A percentile compares a stretch with the other conserved stretches of the same genome.
Conservation (phyloP, 1,284 basidiomycete genomes). For the Malassezia psittaci region DNA sequence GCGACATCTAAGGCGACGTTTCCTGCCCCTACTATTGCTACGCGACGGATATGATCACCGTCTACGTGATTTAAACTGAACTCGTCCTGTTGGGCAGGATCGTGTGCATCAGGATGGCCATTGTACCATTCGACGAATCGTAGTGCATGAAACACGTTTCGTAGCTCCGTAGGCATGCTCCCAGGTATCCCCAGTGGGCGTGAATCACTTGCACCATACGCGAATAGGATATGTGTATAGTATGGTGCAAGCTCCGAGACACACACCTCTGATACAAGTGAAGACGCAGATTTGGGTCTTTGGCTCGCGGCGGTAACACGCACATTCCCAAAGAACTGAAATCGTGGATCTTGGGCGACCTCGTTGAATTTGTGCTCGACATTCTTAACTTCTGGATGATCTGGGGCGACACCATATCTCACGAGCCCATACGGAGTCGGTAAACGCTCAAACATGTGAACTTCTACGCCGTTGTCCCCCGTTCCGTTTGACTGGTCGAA, state of each 20-base stretch:
- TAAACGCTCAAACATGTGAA: constrained; percentile 84
- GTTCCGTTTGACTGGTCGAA: constrained; percentile 18
- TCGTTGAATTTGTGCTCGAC: constrained; percentile 86
- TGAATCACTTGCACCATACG: constrained; percentile 65
- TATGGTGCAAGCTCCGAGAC: constrained; percentile 56
- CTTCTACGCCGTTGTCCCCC: constrained; percentile 26
- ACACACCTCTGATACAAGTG: constrained; percentile 39
- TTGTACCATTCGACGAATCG: constrained; percentile 97
- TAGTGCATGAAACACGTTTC: constrained; percentile 64
- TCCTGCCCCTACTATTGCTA: constrained; percentile 83
- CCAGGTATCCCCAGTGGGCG: constrained; percentile 46
- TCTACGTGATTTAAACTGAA: background rate
- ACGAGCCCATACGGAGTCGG: constrained; percentile 92
- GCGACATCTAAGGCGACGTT: constrained; percentile 93
- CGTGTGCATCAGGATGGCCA: constrained; percentile 60
- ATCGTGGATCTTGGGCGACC: constrained; percentile 46
- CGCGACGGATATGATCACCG: constrained; percentile 51
- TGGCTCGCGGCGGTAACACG: constrained; percentile 54
- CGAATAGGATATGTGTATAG: constrained; percentile 72
- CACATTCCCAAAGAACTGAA: constrained; percentile 74
- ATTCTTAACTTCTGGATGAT: constrained; percentile 99
- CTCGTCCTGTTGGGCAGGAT: constrained; percentile 1
- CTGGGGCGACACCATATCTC: constrained; percentile 91
- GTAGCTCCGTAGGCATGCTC: constrained; percentile 52
- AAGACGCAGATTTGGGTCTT: background rate